Base-by-base conservation (phyloP, 768 basidiomycete species). In the Cyclocybe aegerita region DNA sequence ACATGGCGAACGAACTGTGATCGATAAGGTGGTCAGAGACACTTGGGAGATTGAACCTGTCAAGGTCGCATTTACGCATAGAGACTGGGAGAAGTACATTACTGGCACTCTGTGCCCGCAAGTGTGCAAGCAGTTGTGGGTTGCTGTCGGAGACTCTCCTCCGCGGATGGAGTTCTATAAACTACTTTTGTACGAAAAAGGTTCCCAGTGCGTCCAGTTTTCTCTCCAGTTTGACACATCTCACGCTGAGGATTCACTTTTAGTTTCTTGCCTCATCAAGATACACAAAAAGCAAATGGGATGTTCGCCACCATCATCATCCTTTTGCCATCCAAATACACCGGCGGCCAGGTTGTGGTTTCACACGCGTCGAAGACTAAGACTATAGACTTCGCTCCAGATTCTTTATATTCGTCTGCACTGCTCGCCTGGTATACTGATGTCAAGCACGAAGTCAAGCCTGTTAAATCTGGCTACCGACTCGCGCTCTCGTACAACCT, bases 221-320 rank as follows among this genome's bases (percentile, higher is more conserved):
- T 12, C 36, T 30, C 43, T 36, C 29, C 31, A 5, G 33, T 32
- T 33, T 45, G 16, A 17, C 29, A 9, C 23, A 7, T 5, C 11
- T 15, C 9, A 4, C 35, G 33, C 46, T 48, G 49, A 49, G 46
- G 17, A 39, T 48, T 32, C 39, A 8, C 46, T 9, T 41, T 10
- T 46, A 75, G 76, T 43, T 77, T 78, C 55, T 56, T 74, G 4
- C 68, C 73, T 6, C 77, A 79, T 54, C 71, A 74, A 58, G 77
- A 79, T 48, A 78, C 77, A 1, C 75, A 75, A 46, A 78, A 78
- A 56, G 64, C 65, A 1, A 51, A 69, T 29, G 76, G 74, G 1
- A 79, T 78, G 75, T 80, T 82, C 52, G 80, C 79, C 8, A 78
- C 79, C 0, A 60, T 79, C 16, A 64, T 80, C 39, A 60, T 81